phyloP scores from a whole-genome alignment of 73 alveolate genomes.

The Vitrella brassicaformis region DNA sequence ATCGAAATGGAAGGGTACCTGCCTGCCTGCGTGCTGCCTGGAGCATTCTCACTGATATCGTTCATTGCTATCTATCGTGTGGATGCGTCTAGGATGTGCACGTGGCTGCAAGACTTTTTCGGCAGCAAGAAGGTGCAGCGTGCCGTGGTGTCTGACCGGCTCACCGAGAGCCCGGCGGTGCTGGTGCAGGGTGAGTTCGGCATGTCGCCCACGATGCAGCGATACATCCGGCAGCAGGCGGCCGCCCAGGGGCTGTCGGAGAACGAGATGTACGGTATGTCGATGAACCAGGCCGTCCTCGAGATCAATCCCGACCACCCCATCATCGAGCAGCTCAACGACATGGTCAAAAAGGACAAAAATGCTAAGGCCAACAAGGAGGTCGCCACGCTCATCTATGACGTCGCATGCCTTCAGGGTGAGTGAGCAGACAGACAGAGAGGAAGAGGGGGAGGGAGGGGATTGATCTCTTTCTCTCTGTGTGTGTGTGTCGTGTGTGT shows the following conservation, averaged over 20 bases:
- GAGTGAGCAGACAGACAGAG: not conserved
- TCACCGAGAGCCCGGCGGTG: not conserved
- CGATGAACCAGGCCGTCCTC: conserved; percentile 6
- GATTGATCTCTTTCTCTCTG: not conserved
- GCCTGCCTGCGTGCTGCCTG: no score
- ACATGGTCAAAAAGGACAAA: not conserved
- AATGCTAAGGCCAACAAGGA: not conserved
- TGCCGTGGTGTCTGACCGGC: not conserved
- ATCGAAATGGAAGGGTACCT: conserved; percentile 40
- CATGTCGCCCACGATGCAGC: conserved; percentile 39
- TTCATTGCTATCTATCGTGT: no score
- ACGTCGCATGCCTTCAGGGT: not conserved
- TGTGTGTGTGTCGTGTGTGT: not conserved
- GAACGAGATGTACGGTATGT: not conserved
- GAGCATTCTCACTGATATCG: no score
- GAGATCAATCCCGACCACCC: conserved; percentile 31
- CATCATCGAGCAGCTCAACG: conserved; percentile 5
- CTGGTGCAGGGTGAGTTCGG: conserved; percentile 15
- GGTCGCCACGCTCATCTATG: not conserved
- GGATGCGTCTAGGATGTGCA: conserved; percentile 56
- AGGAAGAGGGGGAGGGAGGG: not conserved
- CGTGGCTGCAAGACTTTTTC: conserved; percentile 51
- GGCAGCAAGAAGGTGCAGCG: conserved; percentile 54
- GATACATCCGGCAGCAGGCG: conserved; percentile 32
- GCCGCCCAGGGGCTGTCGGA: not conserved